Evolutionary conservation across 2,329 filamentous ascomycete genomes (phyloP).

Genomic region (Aspergillus bombycis): DNA sequence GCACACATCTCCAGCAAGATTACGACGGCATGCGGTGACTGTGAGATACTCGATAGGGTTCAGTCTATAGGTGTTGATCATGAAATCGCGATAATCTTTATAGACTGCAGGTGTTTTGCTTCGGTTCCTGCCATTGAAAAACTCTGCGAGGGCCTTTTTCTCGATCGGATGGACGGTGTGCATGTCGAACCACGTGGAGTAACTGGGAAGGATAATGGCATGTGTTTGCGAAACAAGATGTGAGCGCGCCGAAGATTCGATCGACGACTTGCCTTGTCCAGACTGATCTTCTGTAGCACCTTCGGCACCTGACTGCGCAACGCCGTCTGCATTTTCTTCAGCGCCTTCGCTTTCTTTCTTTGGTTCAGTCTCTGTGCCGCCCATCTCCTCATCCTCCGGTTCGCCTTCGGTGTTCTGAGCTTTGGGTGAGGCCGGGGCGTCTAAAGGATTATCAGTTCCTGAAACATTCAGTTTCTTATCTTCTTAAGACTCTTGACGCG

Average conservation of each 20-base stretch:
- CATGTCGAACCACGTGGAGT: conserved; percentile 99
- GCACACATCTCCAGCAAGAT: conserved; percentile 95
- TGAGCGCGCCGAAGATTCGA: conserved; percentile 85
- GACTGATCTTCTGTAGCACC: conserved; percentile 57
- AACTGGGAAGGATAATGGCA: conserved; percentile 93
- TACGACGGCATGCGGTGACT: conserved; percentile 91
- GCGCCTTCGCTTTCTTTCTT: conserved; percentile 50
- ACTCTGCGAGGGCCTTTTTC: conserved; percentile 92
- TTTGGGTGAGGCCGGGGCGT: conserved; percentile 68
- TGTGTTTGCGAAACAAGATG: conserved; percentile 93
- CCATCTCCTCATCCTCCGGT: conserved; percentile 79
- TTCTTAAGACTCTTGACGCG: conserved; percentile 34
- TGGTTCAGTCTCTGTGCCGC: conserved; percentile 57
- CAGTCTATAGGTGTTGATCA: conserved; percentile 98
- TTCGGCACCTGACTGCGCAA: conserved; percentile 49
- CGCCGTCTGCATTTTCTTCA: conserved; percentile 51
- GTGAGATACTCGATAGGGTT: conserved; percentile 97
- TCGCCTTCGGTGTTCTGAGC: conserved; percentile 62
- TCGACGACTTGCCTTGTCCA: conserved; percentile 74
- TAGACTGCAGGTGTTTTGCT: conserved; percentile 98
- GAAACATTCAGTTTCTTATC: conserved; percentile 32
- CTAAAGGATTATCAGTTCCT: conserved; percentile 66
- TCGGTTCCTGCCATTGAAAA: conserved; percentile 97
- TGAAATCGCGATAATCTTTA: conserved; percentile 99
- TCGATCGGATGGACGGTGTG: conserved; percentile 87